Evolutionary conservation across 2,329 filamentous ascomycete species (phyloP), one percentile per base, ranked within the genome.

Genomic region (Talaromyces sp.): DNA sequence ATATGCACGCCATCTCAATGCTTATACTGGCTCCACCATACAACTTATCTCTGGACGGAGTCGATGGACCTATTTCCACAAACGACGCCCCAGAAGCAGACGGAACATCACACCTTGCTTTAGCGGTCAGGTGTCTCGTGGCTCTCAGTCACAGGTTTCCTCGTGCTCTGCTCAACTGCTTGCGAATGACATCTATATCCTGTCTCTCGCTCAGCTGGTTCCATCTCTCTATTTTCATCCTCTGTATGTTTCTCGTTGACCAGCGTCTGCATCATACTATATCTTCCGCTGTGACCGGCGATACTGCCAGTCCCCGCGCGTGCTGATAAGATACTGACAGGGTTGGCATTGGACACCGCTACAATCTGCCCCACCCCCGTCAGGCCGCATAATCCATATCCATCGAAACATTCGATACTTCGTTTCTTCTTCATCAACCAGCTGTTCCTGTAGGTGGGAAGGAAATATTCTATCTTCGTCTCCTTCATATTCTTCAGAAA

Each of bases 291-390:
- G 3, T 15, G 8, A 43, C 25, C 5, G n/a, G 3, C 25, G 37
- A 39, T 21, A 40, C 15, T 2, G 13, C 51, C 28, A 21, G 33
- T 54, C 53, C 52, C 52, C 52, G 28, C 28, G 46, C 13, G 35
- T 15, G 40, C 31, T 53, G 52, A 54, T 52, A 50, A 54, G 41
- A 55, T 36, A 56, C 33, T 25, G 48, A 28, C 48, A 37, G 37
- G 41, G 53, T 56, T 56, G 53, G 53, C 53, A 39, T 41, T 52
- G 46, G 48, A 50, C 56, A 58, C 57, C 52, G 52, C 57, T 51
- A 39, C 52, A 19, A 25, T 40, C 51, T 39, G 51, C 57, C 57
- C 57, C 57, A 55, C 52, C 41, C 21, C 21, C 35, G 39, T 55
- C 40, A 46, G 53, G 53, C 53, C 28, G 45, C n/a, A 43, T 28